phyloP scores from a whole-genome alignment of 345 rosid genomes.

The Euphorbia tirucalli region DNA sequence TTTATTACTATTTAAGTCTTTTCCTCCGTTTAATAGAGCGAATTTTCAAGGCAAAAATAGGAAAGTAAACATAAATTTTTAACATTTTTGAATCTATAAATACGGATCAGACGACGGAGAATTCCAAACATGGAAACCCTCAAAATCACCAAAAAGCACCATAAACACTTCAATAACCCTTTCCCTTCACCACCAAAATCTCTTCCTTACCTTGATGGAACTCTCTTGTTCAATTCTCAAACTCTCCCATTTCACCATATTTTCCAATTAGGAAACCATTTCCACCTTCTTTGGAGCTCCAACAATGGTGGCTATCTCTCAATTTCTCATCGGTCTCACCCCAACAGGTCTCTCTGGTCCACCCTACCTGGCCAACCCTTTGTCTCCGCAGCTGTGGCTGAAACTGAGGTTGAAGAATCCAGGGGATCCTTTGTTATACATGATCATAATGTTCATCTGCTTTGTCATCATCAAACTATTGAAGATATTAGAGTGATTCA shows the following conservation, averaged over 20 bases:
- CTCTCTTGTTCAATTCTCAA: constrained; percentile 33
- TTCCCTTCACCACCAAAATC: constrained; percentile 48
- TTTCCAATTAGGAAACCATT: constrained; percentile 48
- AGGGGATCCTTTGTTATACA: constrained; percentile 59
- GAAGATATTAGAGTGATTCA: constrained; percentile 43
- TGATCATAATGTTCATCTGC: constrained; percentile 34
- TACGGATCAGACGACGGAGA: too few species aligned
- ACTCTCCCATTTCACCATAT: constrained; percentile 27
- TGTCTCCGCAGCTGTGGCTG: constrained; percentile 55
- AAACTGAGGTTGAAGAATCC: constrained; percentile 66
- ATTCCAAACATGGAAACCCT: constrained; percentile 33
- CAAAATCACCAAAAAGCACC: constrained; percentile 54
- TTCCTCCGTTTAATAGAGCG: neutral
- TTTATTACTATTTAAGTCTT: neutral
- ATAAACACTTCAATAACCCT: constrained; percentile 60
- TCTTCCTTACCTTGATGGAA: constrained; percentile 47
- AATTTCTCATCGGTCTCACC: constrained; percentile 40
- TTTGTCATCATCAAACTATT: constrained; percentile 50
- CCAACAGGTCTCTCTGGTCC: constrained; percentile 55
- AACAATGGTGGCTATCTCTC: constrained; percentile 47
- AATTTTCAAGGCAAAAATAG: neutral
- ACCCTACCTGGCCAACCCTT: constrained; percentile 55
- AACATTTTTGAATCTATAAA: too few species aligned
- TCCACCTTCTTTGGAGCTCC: constrained; percentile 53
- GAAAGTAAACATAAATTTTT: too few species aligned